Percentiles rank a stretch among this genome's conserved stretches.
These are phyloP conservation scores for Bertia moriformis DNA, from an alignment of 2,329 filamentous ascomycete species.

Conservation along the genomic window DNA sequence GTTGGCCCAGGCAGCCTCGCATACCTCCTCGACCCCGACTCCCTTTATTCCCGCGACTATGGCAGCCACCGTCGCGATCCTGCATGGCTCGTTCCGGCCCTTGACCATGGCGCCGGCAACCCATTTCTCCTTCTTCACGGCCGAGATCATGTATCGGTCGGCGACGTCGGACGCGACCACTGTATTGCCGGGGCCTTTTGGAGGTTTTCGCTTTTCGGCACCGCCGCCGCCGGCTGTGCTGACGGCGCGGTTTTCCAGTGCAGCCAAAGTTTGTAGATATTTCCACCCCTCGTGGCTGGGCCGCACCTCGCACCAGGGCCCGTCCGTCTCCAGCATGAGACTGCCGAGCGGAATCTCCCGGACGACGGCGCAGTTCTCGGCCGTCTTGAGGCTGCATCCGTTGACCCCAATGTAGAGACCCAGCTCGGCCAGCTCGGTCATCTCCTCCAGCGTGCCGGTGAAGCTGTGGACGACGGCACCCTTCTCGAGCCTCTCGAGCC, in stretches of 20 bases:
- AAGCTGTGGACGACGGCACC: slow-evolving; percentile 88
- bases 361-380: slow-evolving; percentile 77
- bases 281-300: slow-evolving; percentile 75
- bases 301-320: slow-evolving; percentile 92
- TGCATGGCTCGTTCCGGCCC: slow-evolving; percentile 82
- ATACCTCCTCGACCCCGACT: slow-evolving; percentile 65
- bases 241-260: slow-evolving; percentile 1
- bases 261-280: slow-evolving; percentile 25
- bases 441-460: slow-evolving; percentile 75
- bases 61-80: slow-evolving; percentile 73
- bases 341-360: slow-evolving; percentile 62
- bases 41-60: slow-evolving; percentile 79
- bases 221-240: slow-evolving; percentile 4
- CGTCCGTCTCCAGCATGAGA: slow-evolving; percentile 91
- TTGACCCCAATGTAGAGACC: slow-evolving; percentile 91
- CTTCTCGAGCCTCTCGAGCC: slow-evolving; percentile 52
- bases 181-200: slow-evolving; percentile 29
- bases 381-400: slow-evolving; percentile 89
- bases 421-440: slow-evolving; percentile 63
- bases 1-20: slow-evolving; percentile 74
- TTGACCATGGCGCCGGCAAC: slow-evolving; percentile 78
- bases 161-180: no score
- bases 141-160: slow-evolving; percentile 58
- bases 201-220: slow-evolving; percentile 10
- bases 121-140: slow-evolving; percentile 98